Base-by-base conservation (phyloP, 768 basidiomycete genomes). In the Leccinum aurantiacum region DNA sequence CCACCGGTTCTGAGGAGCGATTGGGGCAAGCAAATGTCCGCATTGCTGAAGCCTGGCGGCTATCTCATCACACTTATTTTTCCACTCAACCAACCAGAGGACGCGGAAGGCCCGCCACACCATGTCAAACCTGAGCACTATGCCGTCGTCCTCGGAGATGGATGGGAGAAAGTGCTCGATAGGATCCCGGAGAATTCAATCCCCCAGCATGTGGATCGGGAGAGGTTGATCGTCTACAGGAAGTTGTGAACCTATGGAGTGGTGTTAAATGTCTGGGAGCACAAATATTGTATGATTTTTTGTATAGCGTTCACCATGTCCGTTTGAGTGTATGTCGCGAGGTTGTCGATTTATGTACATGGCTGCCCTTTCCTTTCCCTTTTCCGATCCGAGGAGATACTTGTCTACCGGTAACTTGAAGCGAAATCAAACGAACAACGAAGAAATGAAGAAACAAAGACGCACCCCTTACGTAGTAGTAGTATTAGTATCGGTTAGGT, bases 21-120 rank as follows among this genome's bases (percentile, higher is more conserved):
- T 17, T 90, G 88, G 88, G 89, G 81, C 1, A 63, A 66, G 14
- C 78, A 86, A 63, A 86, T 90, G 73, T 72, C 75, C 2, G 72
- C 76, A 15, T 69, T 91, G 15, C 70, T 87, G 54, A 85, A 83
- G 57, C 79, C 82, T 1, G 88, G 86, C 0, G 88, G 87, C 15
- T 80, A 81, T 60, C 79, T 90, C 25, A 80, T 90, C 61, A 80
- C 83, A 0, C 71, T 88, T 11, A 73, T 84, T 6, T 90, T 69
- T 62, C 90, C 90, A 0, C 79, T 87, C 52, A 76, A 81, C 59
- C 73, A 75, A 4, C 68, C 74, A 4, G 62, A 71, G 0, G 79
- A 80, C 2, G 66, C 65, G 0, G 88, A 67, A 0, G 89, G 89
- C 0, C 90, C 88, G 1, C 88, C 89, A 0, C 88, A 78, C 68